A percentile compares a stretch with the other conserved stretches of the same genome.
These are phyloP conservation scores for Populus simonii DNA, from an alignment of 345 rosid species.

Conservation along the genomic window DNA sequence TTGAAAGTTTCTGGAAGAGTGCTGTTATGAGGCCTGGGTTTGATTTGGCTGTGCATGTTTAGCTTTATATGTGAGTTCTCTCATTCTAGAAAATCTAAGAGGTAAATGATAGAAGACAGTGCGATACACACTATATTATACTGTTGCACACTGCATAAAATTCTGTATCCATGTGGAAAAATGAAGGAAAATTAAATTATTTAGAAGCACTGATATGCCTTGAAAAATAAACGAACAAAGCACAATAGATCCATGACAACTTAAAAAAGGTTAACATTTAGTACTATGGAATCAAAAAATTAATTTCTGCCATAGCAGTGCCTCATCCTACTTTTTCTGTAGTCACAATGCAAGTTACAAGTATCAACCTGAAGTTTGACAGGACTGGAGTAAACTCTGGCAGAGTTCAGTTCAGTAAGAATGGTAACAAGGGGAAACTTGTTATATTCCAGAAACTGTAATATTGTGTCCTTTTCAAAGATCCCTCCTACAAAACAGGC, in stretches of 20 bases:
- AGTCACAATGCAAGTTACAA: neutral
- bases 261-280: neutral
- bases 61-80: neutral
- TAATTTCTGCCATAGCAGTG: neutral
- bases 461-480: slow-evolving; percentile 47
- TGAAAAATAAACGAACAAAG: neutral
- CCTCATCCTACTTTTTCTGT: neutral
- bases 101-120: neutral
- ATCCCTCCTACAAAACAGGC: slow-evolving; percentile 55
- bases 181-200: neutral
- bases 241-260: neutral
- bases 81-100: too few species aligned
- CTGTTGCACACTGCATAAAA: neutral
- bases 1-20: neutral
- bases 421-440: slow-evolving; percentile 79
- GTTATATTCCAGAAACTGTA: slow-evolving; percentile 62
- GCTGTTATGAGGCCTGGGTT: neutral
- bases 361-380: slow-evolving; percentile 68
- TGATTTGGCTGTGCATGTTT: neutral
- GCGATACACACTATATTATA: neutral
- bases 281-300: neutral
- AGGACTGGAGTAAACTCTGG: slow-evolving; percentile 70
- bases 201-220: neutral
- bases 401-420: slow-evolving; percentile 67
- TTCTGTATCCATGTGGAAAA: neutral